Base-by-base conservation (phyloP, 108 stramenopile genomes). In the Asterionellopsis glacialis region DNA sequence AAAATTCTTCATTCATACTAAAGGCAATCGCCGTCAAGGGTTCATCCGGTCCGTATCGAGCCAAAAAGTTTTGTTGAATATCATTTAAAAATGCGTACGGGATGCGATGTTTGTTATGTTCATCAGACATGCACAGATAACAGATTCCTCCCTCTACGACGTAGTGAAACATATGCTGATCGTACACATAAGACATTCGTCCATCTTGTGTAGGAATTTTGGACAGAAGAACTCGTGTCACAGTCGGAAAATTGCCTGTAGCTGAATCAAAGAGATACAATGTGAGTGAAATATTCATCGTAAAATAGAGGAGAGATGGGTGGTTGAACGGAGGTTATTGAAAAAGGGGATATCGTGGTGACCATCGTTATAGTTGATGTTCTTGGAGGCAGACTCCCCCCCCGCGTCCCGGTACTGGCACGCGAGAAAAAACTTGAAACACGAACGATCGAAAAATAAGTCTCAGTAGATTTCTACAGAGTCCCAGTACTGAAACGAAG, bases 201-300 rank as follows among this genome's bases (percentile, higher is more conserved):
- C 87, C 83, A 80, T 96, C 96, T 45, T 72, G 64, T 9, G 70
- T 63, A 6, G 94, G 93, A 55, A 99, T 98, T 55, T 96, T 96
- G 25, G 85, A 82, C 18, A 99, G 77, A 14, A 99, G 77, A 4
- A 98, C 94, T 41, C 98, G 72, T 0, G 99, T 98, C 10, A 99
- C 92, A 0, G 98, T 98, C 9, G 99, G 96, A 54, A 99, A 99
- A 69, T 99, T 99, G 39, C 93, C 93, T 62, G 93, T 87, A 24
- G 82, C 92, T 90, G 55, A n/a, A 18, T 33, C 14, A 42, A 14
- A 28, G 21, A 51, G 25, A 59, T 12, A 50, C 28, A 39, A 9
- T n/a, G 45, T 7, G 26, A 43, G 45, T 41, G 40, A 64, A 16
- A 54, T 22, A 21, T 26, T 23, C 24, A 4, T n/a, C 25, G 21